These are phyloP conservation scores for Ceratocystis variospora DNA, from an alignment of 2,329 filamentous ascomycete genomes.

Conservation along the genomic window DNA sequence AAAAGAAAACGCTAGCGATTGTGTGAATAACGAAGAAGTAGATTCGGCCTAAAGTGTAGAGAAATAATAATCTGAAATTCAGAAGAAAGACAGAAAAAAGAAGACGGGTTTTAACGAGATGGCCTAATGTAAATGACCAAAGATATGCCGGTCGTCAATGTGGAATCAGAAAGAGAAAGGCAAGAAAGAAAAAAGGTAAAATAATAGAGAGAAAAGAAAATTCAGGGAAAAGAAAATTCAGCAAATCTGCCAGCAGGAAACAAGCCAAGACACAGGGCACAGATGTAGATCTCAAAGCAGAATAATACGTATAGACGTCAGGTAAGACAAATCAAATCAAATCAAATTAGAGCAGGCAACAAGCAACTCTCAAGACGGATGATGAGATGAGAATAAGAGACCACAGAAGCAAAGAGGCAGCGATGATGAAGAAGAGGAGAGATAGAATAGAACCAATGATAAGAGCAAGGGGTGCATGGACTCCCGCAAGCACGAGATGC, in stretches of 20 bases:
- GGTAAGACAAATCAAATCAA: not conserved
- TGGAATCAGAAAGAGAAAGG: not conserved
- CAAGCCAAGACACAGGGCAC: not conserved
- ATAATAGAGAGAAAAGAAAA: not conserved
- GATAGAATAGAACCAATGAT: conserved; percentile 1
- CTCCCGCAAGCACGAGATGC: conserved; percentile 17
- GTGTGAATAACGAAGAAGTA: not conserved
- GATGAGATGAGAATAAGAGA: not conserved
- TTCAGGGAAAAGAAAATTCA: not conserved
- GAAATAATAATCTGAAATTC: not conserved
- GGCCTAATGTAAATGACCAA: not conserved
- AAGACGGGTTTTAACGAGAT: not conserved
- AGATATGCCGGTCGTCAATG: not conserved
- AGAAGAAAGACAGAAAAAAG: not conserved
- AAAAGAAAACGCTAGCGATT: not conserved
- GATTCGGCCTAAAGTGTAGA: not conserved
- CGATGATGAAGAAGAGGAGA: not conserved
- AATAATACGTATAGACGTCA: not conserved
- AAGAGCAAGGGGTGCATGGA: conserved; percentile 11
- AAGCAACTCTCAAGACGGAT: not conserved
- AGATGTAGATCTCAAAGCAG: not conserved
- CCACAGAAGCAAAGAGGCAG: not conserved
- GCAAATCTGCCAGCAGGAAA: not conserved
- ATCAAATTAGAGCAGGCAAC: not conserved
- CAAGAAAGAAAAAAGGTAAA: not conserved